Base-by-base conservation (phyloP, 1,139 yeast species). In the Pneumocystis wakefieldiae region DNA sequence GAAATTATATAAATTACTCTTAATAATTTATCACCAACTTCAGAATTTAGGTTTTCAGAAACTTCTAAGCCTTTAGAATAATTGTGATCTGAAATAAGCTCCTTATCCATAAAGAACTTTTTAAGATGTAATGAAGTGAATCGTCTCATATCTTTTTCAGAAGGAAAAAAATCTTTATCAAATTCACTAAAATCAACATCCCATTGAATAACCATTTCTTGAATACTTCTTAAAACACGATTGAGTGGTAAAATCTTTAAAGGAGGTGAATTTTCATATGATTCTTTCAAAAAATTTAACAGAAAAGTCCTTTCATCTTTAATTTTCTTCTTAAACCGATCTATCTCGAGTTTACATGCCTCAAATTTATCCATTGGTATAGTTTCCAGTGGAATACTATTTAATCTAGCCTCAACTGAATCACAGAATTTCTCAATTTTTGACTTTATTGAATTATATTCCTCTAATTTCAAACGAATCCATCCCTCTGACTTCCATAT, bases 131-230 rank as follows among this genome's bases (percentile, higher is more conserved):
- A 86, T 15, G 96, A 88, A 1, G 98, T 91, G 60, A 92, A 87
- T 66, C 90, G 80, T 8, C 96, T 86, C 68, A 94, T 87, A 78
- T 94, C 98, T 71, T 86, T 88, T 73, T 94, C 98, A 17, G 95
- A 84, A 0, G 97, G 97, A 66, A 92, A 80, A 71, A 81, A 92
- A 37, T 78, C 79, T 63, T 80, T 80, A 67, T 88, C 97, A 74
- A 92, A 90, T n/a, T 83, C 87, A 59, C 82, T 80, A 71, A 94
- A 90, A 66, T 87, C 96, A 36, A 75, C 72, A 73, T 92, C 96
- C 98, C 98, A 94, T 61, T 78, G 80, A 32, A 89, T 91, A 3
- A 95, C 94, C 62, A 85, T 76, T 66, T 86, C 91, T 70, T 92
- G 97, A 35, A 92, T 78, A 59, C 81, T 81, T 68, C 95, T 76